Percentiles rank a stretch among this genome's conserved stretches.
Conservation (phyloP, 164 flowering plant genomes). For the Stephania yunnanensis region DNA sequence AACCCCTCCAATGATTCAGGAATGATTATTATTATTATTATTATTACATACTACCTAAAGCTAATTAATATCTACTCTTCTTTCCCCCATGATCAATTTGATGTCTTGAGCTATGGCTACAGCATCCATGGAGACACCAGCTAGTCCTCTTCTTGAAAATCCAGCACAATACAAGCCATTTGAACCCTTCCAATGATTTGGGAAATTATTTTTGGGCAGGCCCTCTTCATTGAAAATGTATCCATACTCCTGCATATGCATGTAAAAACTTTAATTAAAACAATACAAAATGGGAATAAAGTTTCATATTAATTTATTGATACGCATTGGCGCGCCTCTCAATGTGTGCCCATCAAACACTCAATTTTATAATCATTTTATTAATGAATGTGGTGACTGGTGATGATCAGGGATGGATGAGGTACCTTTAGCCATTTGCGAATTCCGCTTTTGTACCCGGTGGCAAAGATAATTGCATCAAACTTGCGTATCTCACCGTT, state of each 20-base stretch:
- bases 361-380: too few species aligned
- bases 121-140: slow-evolving; percentile 18
- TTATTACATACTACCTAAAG: too few species aligned
- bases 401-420: too few species aligned
- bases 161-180: slow-evolving; percentile 21
- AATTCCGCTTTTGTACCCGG: slow-evolving; percentile 9
- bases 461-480: slow-evolving; percentile 8
- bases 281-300: background rate
- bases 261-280: background rate
- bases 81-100: background rate
- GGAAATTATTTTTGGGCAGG: slow-evolving; percentile 16
- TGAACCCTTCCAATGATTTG: slow-evolving; percentile 23
- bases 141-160: slow-evolving; percentile 13
- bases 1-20: slow-evolving; percentile 25
- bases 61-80: background rate
- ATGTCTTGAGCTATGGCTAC: slow-evolving; percentile 16
- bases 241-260: slow-evolving; percentile 11
- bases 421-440: slow-evolving; percentile 14
- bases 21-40: background rate
- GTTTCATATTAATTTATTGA: background rate
- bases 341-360: too few species aligned
- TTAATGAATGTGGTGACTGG: too few species aligned
- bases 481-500: slow-evolving; percentile 4
- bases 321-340: too few species aligned
- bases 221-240: slow-evolving; percentile 12